Evolutionary conservation across 1,284 basidiomycete species (phyloP), one percentile per base, ranked within the genome.

Genomic region (Peniophora sp.): DNA sequence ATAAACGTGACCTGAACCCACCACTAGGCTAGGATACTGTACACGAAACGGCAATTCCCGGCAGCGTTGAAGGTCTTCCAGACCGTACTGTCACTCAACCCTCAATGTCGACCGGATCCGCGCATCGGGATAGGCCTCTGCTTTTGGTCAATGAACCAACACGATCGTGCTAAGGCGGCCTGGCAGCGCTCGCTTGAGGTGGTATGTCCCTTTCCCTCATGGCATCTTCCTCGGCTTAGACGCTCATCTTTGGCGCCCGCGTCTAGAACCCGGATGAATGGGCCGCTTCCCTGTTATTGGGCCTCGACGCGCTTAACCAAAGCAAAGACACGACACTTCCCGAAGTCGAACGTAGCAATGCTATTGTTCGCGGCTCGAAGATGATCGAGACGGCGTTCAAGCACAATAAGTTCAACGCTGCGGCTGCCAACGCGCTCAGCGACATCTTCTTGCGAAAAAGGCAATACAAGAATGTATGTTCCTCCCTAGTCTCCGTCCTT

Each of bases 51-150:
- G 46, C 81, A 86, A 54, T 90, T 82, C 60, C 73, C 80, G n/a
- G 82, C 84, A 47, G 84, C 94, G 0, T 75, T 97, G 17, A 82
- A 85, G 56, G 64, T 84, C 2, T 97, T 96, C 65, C 94, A 96
- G 64, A 81, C 84, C 51, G 83, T 94, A 12, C 75, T 97, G 14
- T 71, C 77, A 42, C 75, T 90, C 43, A 83, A 82, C 49, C 92
- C 94, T 0, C 68, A 76, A 12, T 89, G 88, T 66, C 70, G 76
- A 20, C 95, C 94, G 0, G 94, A 97, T 64, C 94, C 94, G 24
- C 79, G 94, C 14, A 88, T 97, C 56, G 94, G 94, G 15, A 91
- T 97, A 36, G 95, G 95, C 9, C 70, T 97, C 8, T 96, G 94
- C 66, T 75, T 92, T 17, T 97, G 90, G 88, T 79, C 87, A 10